These are phyloP conservation scores for Colletotrichum lindemuthianum DNA, from an alignment of 2,329 filamentous ascomycete genomes.

Conservation along the genomic window DNA sequence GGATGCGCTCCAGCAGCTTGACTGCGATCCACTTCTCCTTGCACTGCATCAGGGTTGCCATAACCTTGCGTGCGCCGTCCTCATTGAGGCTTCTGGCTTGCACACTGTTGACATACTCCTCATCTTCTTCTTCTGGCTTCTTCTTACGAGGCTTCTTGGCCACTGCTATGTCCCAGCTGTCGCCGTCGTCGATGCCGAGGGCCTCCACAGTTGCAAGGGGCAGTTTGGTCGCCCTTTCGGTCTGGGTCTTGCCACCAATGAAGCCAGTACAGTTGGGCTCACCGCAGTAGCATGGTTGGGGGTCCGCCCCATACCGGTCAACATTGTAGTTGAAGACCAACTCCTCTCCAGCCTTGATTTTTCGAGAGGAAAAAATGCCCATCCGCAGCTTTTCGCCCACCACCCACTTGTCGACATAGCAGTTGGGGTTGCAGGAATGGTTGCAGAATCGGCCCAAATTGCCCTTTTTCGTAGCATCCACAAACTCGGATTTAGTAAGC, in stretches of 20 bases:
- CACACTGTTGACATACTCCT: constrained; percentile 93
- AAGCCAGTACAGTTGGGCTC: constrained; percentile 95
- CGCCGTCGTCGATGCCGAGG: constrained; percentile 91
- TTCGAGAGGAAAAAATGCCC: constrained; percentile 94
- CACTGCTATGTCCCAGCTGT: constrained; percentile 91
- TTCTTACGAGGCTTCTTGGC: constrained; percentile 93
- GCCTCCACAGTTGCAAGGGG: constrained; percentile 92
- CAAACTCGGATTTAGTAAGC: constrained; percentile 93
- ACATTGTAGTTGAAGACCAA: constrained; percentile 99
- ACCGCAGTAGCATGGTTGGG: constrained; percentile 95
- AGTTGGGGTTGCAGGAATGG: constrained; percentile 98
- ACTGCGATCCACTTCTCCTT: constrained; percentile 99
- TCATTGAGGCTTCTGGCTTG: constrained; percentile 83
- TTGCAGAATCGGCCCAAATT: constrained; percentile 98
- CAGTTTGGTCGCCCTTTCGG: constrained; percentile 91
- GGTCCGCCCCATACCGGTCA: constrained; percentile 95
- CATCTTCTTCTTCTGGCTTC: constrained; percentile 89
- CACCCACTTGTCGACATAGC: constrained; percentile 99
- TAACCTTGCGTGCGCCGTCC: constrained; percentile 89
- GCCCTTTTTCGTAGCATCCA: constrained; percentile 96
- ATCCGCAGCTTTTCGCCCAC: constrained; percentile 97
- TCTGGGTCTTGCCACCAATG: constrained; percentile 98
- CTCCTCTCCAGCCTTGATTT: constrained; percentile 89
- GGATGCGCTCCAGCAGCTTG: constrained; percentile 90
- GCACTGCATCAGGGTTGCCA: constrained; percentile 96